Percentiles rank a stretch among this genome's conserved stretches.
Conservation (phyloP, 2,329 filamentous ascomycete genomes). For the Trichoderma oligosporum region DNA sequence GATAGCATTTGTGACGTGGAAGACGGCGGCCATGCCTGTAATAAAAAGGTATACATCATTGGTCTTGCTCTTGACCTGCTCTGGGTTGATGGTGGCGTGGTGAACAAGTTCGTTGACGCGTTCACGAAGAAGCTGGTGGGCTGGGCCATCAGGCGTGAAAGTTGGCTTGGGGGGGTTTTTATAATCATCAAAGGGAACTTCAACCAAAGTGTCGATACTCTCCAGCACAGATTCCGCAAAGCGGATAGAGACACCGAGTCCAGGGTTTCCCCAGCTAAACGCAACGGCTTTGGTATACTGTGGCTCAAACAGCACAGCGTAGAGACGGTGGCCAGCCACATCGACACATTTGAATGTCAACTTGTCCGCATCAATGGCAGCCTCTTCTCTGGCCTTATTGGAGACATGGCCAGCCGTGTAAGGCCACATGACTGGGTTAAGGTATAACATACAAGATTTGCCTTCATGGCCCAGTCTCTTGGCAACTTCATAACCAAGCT, state of each 20-base stretch:
- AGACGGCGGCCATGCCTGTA: slow-evolving; percentile 53
- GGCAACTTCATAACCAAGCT: slow-evolving; percentile 39
- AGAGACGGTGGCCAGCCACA: slow-evolving; percentile 41
- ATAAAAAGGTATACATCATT: slow-evolving; percentile 51
- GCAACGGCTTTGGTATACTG: slow-evolving; percentile 36
- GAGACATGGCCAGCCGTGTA: slow-evolving; percentile 32
- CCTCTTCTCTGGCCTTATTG: slow-evolving; percentile 35
- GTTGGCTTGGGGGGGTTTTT: slow-evolving; percentile 32
- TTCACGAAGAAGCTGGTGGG: slow-evolving; percentile 38
- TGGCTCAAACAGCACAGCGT: slow-evolving; percentile 41
- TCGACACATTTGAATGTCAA: slow-evolving; percentile 41
- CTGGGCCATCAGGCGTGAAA: slow-evolving; percentile 37
- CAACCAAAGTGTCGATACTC: slow-evolving; percentile 33
- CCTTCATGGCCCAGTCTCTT: slow-evolving; percentile 30
- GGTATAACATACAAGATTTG: slow-evolving; percentile 30
- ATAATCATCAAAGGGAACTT: slow-evolving; percentile 31
- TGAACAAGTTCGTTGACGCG: slow-evolving; percentile 42
- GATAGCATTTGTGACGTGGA: slow-evolving; percentile 39
- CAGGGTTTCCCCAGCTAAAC: slow-evolving; percentile 45
- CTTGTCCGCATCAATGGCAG: slow-evolving; percentile 33
- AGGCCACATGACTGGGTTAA: slow-evolving; percentile 32
- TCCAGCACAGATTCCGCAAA: slow-evolving; percentile 43
- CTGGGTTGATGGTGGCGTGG: slow-evolving; percentile 36
- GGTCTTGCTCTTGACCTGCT: slow-evolving; percentile 25
- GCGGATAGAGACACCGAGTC: slow-evolving; percentile 45